Evolutionary conservation across 192 early-diverging fungal genomes (phyloP), one percentile per base, ranked within the genome.

Genomic region (Rhizophagus prolifer): DNA sequence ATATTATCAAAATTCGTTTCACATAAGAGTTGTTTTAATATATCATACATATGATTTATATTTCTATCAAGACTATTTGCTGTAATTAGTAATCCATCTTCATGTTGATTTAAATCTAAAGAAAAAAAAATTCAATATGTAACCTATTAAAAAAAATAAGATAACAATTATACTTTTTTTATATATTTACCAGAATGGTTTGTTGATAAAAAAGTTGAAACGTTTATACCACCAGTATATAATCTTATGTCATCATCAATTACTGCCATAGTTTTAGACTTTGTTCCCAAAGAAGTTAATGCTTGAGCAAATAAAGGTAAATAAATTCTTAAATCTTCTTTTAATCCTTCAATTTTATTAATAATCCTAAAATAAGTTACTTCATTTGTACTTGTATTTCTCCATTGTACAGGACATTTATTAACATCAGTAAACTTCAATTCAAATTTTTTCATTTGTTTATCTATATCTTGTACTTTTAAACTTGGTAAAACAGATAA

Each of bases 161-260:
- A 21, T 12, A 28, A n/a, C 10, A 76, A 10, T n/a, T 25, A 54
- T 16, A 31, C 19, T 12, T 34, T 21, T 25, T 26, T 12, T 12
- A 9, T 25, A 77, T 75, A 66, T 1, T 41, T 83, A 88, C 83
- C 80, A 10, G 85, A 85, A 47, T 91, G 91, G 60, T 88, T 88
- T 9, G 91, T 92, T 12, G 88, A 87, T 12, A 91, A 79, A 69
- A 90, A 88, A 14, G 91, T 84, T 59, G 90, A 81, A 14, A 89
- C 90, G n/a, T 84, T 85, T 38, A 98, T 86, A 19, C 97, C 97
- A 68, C 94, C 95, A 4, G 96, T 97, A 75, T 89, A 85, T 26
- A 93, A 81, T 25, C 94, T 86, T 70, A 97, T 93, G 1, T 94
- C 90, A 30, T 97, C 94, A 71, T 97, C 95, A 34, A 98, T 90